Conservation (phyloP, 371 early-diverging fungal species). For the Mucor velutinosus region DNA sequence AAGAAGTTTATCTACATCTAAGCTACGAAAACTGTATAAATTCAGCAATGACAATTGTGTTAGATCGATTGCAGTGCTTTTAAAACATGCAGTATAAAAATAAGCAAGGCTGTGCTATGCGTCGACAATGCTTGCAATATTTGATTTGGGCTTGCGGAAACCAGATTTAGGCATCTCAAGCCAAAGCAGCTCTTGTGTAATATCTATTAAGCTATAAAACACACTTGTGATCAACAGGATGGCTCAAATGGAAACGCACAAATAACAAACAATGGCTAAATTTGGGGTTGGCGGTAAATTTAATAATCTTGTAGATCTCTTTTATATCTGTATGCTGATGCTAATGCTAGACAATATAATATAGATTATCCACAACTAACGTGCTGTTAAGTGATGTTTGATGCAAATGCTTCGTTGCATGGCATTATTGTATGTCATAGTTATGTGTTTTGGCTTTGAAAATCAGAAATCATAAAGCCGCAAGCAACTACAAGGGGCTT, state of each 20-base stretch:
- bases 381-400: neutral
- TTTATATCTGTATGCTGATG: neutral
- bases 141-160: neutral
- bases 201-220: neutral
- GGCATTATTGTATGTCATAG: neutral
- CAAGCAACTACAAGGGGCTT: neutral
- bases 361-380: neutral
- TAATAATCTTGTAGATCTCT: neutral
- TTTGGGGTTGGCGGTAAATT: neutral
- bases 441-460: neutral
- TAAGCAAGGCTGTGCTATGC: neutral
- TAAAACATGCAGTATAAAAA: no score
- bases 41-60: no score
- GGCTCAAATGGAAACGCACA: neutral
- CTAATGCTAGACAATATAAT: neutral
- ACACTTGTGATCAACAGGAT: neutral
- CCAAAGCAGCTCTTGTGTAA: neutral
- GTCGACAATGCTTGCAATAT: neutral
- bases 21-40: no score
- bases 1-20: no score
- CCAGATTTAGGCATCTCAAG: neutral
- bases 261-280: neutral
- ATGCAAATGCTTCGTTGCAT: neutral
- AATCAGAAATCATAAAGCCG: neutral
- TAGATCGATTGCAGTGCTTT: no score